These are phyloP conservation scores for Vanrija sp. DNA, from an alignment of 1,284 basidiomycete genomes.

Conservation along the genomic window DNA sequence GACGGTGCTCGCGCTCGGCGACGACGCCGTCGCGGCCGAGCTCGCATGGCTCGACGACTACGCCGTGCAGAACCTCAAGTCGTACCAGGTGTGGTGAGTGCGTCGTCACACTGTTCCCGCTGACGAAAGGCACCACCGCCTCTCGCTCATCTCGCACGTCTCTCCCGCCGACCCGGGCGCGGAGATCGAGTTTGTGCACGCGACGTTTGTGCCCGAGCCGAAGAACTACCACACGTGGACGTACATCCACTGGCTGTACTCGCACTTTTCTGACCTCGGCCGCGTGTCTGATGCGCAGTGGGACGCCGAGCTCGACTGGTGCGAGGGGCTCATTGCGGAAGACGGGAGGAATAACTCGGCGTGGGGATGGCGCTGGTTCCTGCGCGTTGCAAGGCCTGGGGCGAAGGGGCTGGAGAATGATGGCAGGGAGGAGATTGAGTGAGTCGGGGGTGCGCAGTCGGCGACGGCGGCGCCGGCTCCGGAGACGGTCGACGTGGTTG, in stretches of 20 bases:
- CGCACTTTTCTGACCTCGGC: slow-evolving; percentile 59
- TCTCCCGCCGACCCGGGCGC: slow-evolving; percentile 54
- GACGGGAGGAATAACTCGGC: slow-evolving; percentile 96
- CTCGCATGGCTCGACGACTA: slow-evolving; percentile 78
- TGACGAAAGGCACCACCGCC: slow-evolving; percentile 69
- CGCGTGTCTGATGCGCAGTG: slow-evolving; percentile 60
- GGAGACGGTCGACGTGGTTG: no score
- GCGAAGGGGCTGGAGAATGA: slow-evolving; percentile 33
- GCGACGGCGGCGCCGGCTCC: no score
- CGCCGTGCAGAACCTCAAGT: slow-evolving; percentile 76
- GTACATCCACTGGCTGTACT: slow-evolving; percentile 84
- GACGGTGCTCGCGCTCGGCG: slow-evolving; percentile 65
- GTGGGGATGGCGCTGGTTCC: slow-evolving; percentile 96
- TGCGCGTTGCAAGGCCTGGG: slow-evolving; percentile 69
- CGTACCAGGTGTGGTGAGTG: slow-evolving; percentile 86
- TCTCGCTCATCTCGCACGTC: slow-evolving; percentile 61
- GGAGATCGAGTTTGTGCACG: slow-evolving; percentile 76
- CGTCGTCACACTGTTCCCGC: neutral
- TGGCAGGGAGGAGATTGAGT: slow-evolving; percentile 66
- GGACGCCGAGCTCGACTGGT: slow-evolving; percentile 71
- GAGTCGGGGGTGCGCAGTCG: no score
- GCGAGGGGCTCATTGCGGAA: slow-evolving; percentile 65
- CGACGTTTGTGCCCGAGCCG: slow-evolving; percentile 65
- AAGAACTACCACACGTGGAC: slow-evolving; percentile 99
- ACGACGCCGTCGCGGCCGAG: slow-evolving; percentile 66